Percentiles rank a stretch among this genome's conserved stretches.
Evolutionary conservation across 2,329 filamentous ascomycete species (phyloP).

Genomic region (Aureobasidium sp.): DNA sequence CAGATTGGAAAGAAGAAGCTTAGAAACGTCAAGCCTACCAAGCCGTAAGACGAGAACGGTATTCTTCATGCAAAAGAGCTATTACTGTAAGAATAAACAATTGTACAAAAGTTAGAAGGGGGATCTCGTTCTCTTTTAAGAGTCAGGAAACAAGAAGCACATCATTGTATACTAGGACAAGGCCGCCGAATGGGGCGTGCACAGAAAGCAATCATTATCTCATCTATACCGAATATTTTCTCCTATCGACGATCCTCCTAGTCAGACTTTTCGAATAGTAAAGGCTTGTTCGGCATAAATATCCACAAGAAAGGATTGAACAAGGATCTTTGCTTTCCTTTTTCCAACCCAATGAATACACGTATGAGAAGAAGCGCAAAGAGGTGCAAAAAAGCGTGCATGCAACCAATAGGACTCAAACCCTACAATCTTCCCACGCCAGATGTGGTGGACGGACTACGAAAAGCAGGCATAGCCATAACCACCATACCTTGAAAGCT

Average conservation of each 20-base stretch:
- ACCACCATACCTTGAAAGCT: too few relatives aligned
- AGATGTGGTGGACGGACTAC: too few relatives aligned
- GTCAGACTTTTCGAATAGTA: not conserved
- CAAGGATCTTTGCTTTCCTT: too few relatives aligned
- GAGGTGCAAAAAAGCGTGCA: too few relatives aligned
- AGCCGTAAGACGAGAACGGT: not conserved
- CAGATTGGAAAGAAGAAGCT: conserved; percentile 73
- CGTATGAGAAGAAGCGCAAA: too few relatives aligned
- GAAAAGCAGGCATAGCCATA: too few relatives aligned
- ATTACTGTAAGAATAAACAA: not conserved
- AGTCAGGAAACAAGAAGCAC: not conserved
- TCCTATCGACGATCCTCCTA: not conserved
- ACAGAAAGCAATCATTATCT: not conserved
- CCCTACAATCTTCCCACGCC: too few relatives aligned
- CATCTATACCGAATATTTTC: not conserved
- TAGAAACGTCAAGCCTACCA: conserved; percentile 17
- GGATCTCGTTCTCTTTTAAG: not conserved
- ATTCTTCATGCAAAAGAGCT: not conserved
- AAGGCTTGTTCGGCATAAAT: too few relatives aligned
- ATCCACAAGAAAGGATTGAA: too few relatives aligned
- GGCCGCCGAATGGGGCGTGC: not conserved
- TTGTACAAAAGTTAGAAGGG: not conserved
- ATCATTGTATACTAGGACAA: not conserved
- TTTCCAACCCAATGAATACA: too few relatives aligned
- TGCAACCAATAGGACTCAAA: too few relatives aligned